A percentile compares a stretch with the other conserved stretches of the same genome.
phyloP scores from a whole-genome alignment of 2,329 filamentous ascomycete genomes.

The Phymatotrichopsis omnivora region DNA sequence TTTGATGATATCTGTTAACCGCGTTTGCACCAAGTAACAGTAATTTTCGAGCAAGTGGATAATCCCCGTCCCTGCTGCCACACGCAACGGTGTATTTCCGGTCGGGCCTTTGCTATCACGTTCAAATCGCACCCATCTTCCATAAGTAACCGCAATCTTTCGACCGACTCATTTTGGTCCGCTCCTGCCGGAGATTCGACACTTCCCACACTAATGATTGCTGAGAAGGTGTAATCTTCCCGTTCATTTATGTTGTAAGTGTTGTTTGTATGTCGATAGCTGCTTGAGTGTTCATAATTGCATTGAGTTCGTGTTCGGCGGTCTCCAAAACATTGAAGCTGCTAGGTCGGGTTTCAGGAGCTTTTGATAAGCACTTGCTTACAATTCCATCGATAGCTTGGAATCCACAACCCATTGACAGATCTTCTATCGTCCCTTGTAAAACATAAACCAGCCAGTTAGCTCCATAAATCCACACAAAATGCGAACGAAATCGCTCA shows the following conservation, averaged over 20 bases:
- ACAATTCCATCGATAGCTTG: too few species aligned
- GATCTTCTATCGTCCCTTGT: too few species aligned
- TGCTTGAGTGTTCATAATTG: too few species aligned
- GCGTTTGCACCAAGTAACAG: background rate
- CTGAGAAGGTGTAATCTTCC: background rate
- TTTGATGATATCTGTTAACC: background rate
- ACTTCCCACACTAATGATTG: background rate
- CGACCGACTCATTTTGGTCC: background rate
- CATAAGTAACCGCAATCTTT: constrained; percentile 4
- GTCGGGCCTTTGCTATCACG: background rate
- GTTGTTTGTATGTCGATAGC: too few species aligned
- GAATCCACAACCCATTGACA: too few species aligned
- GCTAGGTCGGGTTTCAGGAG: constrained; percentile 1
- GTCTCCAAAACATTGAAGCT: constrained; percentile 1
- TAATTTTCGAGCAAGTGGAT: background rate
- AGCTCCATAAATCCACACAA: too few species aligned
- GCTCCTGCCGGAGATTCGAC: background rate
- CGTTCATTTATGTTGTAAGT: constrained; percentile 1
- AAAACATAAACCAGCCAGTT: too few species aligned
- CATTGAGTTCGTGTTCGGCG: background rate
- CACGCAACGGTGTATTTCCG: constrained; percentile 1
- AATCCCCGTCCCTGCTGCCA: background rate
- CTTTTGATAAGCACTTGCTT: background rate
- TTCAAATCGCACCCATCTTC: constrained; percentile 2
- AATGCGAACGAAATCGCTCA: too few species aligned